Base-by-base conservation (phyloP, 2,329 filamentous ascomycete genomes). In the Aspergillus udagawae region DNA sequence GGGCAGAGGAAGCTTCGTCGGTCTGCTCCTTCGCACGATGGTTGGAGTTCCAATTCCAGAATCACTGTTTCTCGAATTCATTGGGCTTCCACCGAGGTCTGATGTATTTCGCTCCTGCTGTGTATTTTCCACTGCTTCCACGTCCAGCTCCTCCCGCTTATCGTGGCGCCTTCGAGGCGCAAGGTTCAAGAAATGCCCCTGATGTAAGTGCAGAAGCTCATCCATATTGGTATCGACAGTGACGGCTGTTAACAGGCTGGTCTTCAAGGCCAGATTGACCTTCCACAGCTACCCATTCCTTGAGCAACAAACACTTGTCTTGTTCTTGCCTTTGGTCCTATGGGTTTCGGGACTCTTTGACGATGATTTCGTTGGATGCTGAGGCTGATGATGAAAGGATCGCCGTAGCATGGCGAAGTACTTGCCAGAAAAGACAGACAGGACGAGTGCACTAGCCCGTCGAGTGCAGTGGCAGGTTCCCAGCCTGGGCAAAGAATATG, bases 181-280 rank as follows among this genome's bases (percentile, higher is more conserved):
- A 38, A 71, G 64, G 51, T 70, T 71, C 51, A 72, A 63, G 10
- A 71, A 54, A 50, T 71, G 67, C 59, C 65, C 66, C 48, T 67
- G 64, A 10, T 68, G 66, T 48, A 70, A 57, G 57, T 69, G 61
- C 49, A 71, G 60, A 47, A 60, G 54, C 42, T 59, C 60, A 47
- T 66, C 66, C 70, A 73, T 73, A 28, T 59, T 68, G 59, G 59
- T 54, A 49, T 48, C 53, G 52, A 50, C 27, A 23, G 25, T 7
- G 35, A 51, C 42, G 41, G 32, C 25, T 25, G 42, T 49, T 60
- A 53, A 38, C 49, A 49, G 42, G 41, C 48, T 60, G 53, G 60
- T 64, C 61, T 55, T 54, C 56, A 44, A 53, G 32, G 60, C 62
- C 67, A 63, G 58, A 49, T 48, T 61, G 56, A 52, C 51, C 23